A percentile compares a stretch with the other conserved stretches of the same genome.
phyloP scores from a whole-genome alignment of 352 stramenopile species.

The Globisporangium megalacanthum region DNA sequence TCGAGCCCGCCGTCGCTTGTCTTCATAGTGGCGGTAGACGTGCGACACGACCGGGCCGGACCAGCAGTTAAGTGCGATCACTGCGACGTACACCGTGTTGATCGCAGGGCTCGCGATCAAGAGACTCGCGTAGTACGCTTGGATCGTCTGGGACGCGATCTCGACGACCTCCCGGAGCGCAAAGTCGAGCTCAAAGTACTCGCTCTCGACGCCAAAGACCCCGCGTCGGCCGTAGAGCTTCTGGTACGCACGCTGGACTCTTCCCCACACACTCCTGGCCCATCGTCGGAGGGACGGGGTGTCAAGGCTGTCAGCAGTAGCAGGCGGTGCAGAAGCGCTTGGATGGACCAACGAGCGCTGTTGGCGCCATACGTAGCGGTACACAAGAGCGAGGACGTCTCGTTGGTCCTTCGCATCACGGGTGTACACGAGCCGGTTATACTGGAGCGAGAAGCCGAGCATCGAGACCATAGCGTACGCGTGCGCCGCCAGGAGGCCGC shows the following conservation, averaged over 20 bases:
- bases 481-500: no score
- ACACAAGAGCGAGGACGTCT: no score
- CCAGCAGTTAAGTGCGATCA: constrained; percentile 18
- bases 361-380: no score
- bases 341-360: no score
- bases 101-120: constrained; percentile 15
- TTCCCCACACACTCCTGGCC: no score
- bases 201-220: constrained; percentile 11
- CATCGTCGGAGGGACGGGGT: no score
- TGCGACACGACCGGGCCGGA: constrained; percentile 18
- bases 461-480: no score
- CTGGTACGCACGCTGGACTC: constrained; percentile 2
- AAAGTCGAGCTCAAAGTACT: constrained; percentile 18
- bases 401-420: no score
- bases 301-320: no score
- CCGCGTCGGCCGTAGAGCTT: constrained; percentile 8
- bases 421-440: no score
- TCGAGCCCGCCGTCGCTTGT: neutral
- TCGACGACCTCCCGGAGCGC: constrained; percentile 15
- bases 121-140: constrained; percentile 14
- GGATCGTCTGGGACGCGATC: constrained; percentile 19
- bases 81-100: constrained; percentile 18
- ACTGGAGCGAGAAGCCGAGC: no score
- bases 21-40: neutral
- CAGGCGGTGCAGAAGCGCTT: no score